Evolutionary conservation across 2,329 filamentous ascomycete genomes (phyloP), one percentile per base, ranked within the genome.

Genomic region (Apiospora aurea): DNA sequence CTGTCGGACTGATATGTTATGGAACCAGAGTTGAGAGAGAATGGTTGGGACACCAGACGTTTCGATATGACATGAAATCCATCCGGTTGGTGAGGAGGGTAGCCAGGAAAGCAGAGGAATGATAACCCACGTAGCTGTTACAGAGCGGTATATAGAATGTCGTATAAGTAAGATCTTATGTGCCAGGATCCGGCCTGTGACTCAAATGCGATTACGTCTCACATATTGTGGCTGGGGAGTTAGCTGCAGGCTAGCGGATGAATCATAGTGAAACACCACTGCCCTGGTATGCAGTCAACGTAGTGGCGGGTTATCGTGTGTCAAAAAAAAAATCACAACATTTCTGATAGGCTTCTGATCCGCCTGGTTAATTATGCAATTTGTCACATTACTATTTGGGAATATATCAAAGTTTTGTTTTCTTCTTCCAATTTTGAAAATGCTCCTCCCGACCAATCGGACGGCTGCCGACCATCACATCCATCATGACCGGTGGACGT

Each of bases 261-360:
- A 64, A 41, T 41, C 57, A 64, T 41, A 24, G 41, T 64, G 57
- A 64, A 64, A 38, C 57, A 64, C 34, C 13, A 61, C 3, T 64
- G 8, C 11, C 10, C 18, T 14, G 34, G 11, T 29, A 34, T 21
- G 10, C 29, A n/a, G 34, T 41, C 34, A 64, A 34, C 57, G n/a
- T 13, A n/a, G 7, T 38, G 11, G 38, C 26, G 16, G 1, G 16
- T 4, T 26, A 26, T 3, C 21, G 10, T 24, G 10, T 26, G 26
- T 51, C 4, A 4, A 5, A 26, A 5, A n/a, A 4, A 5, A 26
- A 5, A n/a, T 0, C 14, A 47, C 2, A 18, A 47, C 16, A 21
- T 21, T 47, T 47, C 13, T 47, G 34, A 38, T 6, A 4, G 1
- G 34, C 34, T 38, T 38, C 7, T 38, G 34, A 5, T 38, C 4